These are phyloP conservation scores for Dendrobium huoshanense DNA, from an alignment of 106 monocot species.

Conservation along the genomic window DNA sequence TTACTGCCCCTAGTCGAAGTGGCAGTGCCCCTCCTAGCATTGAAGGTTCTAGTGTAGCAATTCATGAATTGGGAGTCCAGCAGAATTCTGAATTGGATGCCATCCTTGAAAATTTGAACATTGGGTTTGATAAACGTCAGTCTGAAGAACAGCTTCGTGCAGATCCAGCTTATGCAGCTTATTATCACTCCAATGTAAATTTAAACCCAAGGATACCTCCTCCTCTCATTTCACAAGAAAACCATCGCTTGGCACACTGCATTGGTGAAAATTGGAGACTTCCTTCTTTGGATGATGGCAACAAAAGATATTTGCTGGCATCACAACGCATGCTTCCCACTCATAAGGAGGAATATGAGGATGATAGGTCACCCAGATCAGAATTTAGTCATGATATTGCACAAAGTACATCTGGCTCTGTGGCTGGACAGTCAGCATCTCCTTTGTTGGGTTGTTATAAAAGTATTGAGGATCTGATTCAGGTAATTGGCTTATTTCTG, in stretches of 20 bases:
- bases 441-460: constrained; percentile 36
- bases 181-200: constrained; percentile 78
- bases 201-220: constrained; percentile 92
- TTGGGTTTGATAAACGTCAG: constrained; percentile 24
- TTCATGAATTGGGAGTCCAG: constrained; percentile 26
- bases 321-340: constrained; percentile 46
- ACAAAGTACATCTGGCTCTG: constrained; percentile 15
- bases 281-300: constrained; percentile 44
- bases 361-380: constrained; percentile 49
- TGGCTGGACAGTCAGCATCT: constrained; percentile 17
- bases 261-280: constrained; percentile 36
- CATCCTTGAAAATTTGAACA: constrained; percentile 30
- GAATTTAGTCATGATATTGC: constrained; percentile 13
- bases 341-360: constrained; percentile 78
- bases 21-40: constrained; percentile 96
- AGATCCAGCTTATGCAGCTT: constrained; percentile 73
- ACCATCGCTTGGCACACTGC: constrained; percentile 37
- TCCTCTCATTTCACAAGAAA: constrained; percentile 62
- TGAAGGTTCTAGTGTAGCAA: constrained; percentile 65
- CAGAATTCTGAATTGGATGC: constrained; percentile 21
- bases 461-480: constrained; percentile 52
- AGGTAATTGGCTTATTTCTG: constrained; percentile 27
- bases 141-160: constrained; percentile 72
- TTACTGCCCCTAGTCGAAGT: constrained; percentile 60
- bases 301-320: constrained; percentile 22